Evolutionary conservation across 768 basidiomycete species (phyloP).

Genomic region (Phylloporus sp.): DNA sequence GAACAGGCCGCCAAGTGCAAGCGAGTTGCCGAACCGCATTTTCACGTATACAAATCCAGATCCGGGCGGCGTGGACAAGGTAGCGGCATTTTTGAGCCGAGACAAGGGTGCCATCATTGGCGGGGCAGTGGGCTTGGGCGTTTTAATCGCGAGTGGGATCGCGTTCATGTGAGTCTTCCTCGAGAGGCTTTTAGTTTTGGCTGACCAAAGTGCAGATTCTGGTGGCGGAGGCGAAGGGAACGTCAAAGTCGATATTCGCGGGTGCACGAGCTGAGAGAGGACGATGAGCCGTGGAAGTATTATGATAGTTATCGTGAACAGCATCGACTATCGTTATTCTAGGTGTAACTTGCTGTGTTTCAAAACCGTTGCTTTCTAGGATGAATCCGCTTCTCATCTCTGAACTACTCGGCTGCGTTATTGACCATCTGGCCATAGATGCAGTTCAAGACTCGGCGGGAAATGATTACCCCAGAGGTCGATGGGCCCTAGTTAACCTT

Average conservation of each 20-base stretch:
- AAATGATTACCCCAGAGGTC: not conserved
- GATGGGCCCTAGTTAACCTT: not conserved
- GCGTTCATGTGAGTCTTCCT: conserved; percentile 33
- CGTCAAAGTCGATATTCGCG: conserved; percentile 18
- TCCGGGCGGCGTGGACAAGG: conserved; percentile 42
- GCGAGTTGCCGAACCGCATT: conserved; percentile 36
- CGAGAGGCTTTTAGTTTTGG: not conserved
- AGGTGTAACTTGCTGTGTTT: not conserved
- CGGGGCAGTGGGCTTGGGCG: conserved; percentile 40
- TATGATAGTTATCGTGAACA: conserved; percentile 19
- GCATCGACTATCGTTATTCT: conserved; percentile 7
- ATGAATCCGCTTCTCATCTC: no score
- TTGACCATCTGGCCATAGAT: not conserved
- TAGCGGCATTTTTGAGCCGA: conserved; percentile 40
- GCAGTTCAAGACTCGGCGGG: not conserved
- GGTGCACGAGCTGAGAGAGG: conserved; percentile 26
- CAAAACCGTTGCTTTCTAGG: no score
- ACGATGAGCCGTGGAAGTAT: conserved; percentile 29
- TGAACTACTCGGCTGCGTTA: not conserved
- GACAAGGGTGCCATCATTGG: conserved; percentile 50
- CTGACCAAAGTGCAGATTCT: conserved; percentile 17
- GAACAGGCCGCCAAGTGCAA: conserved; percentile 56
- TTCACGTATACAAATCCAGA: conserved; percentile 52
- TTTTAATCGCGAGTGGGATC: conserved; percentile 36
- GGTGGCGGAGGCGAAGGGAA: conserved; percentile 27